phyloP scores from a whole-genome alignment of 2,329 filamentous ascomycete genomes.

The Trichoderma hamatum region DNA sequence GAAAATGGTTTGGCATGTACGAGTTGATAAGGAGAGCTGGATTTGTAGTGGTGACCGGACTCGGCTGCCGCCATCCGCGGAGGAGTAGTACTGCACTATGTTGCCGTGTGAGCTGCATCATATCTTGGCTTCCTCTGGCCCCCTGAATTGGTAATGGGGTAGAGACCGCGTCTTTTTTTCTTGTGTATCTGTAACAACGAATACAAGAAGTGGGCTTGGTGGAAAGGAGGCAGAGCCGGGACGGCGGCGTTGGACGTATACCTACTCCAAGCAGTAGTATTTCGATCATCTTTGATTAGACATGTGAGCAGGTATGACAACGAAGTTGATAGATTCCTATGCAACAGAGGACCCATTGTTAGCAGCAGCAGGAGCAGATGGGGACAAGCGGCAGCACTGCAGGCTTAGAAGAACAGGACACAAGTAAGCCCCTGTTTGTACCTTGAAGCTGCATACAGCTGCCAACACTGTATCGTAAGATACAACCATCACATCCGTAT shows the following conservation, averaged over 20 bases:
- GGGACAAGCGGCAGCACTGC: not conserved
- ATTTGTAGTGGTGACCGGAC: not conserved
- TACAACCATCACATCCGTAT: not conserved
- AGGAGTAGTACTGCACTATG: not conserved
- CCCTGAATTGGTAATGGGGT: conserved; percentile 17
- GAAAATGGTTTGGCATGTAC: not conserved
- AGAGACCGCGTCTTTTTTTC: not conserved
- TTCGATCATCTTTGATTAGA: not conserved
- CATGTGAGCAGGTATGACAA: not conserved
- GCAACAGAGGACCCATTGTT: not conserved
- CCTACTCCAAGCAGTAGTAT: not conserved
- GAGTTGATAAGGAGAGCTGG: not conserved
- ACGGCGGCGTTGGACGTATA: not conserved
- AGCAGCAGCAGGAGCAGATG: not conserved
- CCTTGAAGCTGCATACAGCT: not conserved
- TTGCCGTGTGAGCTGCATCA: conserved; percentile 16
- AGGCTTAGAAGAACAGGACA: not conserved
- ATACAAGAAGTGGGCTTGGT: not conserved
- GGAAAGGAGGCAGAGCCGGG: not conserved
- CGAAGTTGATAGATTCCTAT: not conserved
- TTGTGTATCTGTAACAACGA: not conserved
- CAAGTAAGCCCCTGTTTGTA: not conserved
- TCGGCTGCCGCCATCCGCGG: not conserved
- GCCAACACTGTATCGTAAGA: not conserved
- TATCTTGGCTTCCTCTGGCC: not conserved